Evolutionary conservation across 257 asterid species (phyloP).

Genomic region (Ligustrum vulgare): DNA sequence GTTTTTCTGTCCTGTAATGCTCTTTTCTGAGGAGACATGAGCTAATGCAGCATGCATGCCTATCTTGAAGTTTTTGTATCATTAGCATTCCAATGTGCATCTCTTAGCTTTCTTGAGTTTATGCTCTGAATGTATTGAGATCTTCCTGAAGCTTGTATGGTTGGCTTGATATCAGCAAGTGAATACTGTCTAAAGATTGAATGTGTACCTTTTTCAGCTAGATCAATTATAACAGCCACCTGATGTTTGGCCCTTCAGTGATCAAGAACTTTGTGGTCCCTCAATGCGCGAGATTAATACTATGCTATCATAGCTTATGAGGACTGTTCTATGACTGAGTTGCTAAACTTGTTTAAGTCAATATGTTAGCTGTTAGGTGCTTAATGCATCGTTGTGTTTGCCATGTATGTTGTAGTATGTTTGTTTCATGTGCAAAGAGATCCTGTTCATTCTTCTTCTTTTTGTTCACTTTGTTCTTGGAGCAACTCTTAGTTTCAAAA

Average conservation of each 20-base stretch:
- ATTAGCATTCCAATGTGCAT: neutral
- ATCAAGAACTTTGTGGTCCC: slow-evolving; percentile 18
- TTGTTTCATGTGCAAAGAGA: neutral
- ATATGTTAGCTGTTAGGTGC: neutral
- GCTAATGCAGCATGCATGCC: slow-evolving; percentile 12
- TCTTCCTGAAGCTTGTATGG: neutral
- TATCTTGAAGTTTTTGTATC: slow-evolving; percentile 16
- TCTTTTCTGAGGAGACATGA: slow-evolving; percentile 20
- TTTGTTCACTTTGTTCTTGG: slow-evolving; percentile 6
- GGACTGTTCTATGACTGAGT: neutral
- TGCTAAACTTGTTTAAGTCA: neutral
- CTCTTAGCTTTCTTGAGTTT: neutral
- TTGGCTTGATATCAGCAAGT: slow-evolving; percentile 13
- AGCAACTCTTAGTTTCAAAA: slow-evolving; percentile 4
- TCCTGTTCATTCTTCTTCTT: neutral
- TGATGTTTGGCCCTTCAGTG: slow-evolving; percentile 10
- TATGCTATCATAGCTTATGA: neutral
- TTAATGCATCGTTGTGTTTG: slow-evolving; percentile 6
- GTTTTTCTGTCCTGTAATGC: slow-evolving; percentile 13
- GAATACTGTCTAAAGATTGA: neutral
- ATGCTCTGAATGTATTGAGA: neutral
- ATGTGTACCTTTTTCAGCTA: neutral
- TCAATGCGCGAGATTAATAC: slow-evolving; percentile 5
- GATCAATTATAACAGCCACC: slow-evolving; percentile 4
- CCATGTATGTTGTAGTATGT: neutral